Base-by-base conservation (phyloP, 176 grass and related monocot species). In the Puccinellia tenuiflora region DNA sequence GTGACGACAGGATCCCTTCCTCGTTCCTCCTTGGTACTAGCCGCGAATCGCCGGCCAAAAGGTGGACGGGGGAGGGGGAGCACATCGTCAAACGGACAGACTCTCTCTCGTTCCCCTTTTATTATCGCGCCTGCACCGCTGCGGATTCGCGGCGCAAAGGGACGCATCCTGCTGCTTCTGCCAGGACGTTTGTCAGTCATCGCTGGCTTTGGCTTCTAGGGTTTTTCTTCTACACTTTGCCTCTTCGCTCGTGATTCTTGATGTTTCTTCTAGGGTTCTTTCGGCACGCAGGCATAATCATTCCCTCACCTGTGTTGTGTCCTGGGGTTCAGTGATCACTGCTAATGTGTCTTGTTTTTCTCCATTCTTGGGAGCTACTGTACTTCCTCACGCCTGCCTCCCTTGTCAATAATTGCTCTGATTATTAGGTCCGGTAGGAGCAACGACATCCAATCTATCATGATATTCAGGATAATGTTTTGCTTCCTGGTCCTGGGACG, bases 71-170 rank as follows among this genome's bases (percentile, higher is more conserved):
- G n/a, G n/a, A n/a, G n/a, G n/a, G n/a, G 87, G 82, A 53, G 60
- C 82, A 89, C 70, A 76, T 76, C 87, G 82, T 89, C 87, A 81
- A 89, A 64, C 9, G 26, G 34, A 64, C 6, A 25, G 34, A 31
- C 48, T 2, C 66, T 62, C 29, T 38, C 42, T 45, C 26, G 18
- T 20, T 15, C 7, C 34, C 63, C 33, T 40, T 56, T 50, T 37
- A 68, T 68, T 69, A 83, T 65, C 43, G 30, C 73, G 34, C 42
- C 10, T n/a, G 43, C 78, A 22, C 7, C 2, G 16, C 77, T 18
- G 68, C 77, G 38, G 74, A 78, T 71, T 31, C 50, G 53, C 73
- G 39, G 9, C 39, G 11, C 39, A 42, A 42, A 42, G 4, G n/a
- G n/a, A n/a, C n/a, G n/a, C n/a, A 2, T 14, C 38, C 13, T 14